Percentiles rank a stretch among this genome's conserved stretches.
phyloP scores from a whole-genome alignment of 208 protist species.

The Endotrypanum monterogeii region DNA sequence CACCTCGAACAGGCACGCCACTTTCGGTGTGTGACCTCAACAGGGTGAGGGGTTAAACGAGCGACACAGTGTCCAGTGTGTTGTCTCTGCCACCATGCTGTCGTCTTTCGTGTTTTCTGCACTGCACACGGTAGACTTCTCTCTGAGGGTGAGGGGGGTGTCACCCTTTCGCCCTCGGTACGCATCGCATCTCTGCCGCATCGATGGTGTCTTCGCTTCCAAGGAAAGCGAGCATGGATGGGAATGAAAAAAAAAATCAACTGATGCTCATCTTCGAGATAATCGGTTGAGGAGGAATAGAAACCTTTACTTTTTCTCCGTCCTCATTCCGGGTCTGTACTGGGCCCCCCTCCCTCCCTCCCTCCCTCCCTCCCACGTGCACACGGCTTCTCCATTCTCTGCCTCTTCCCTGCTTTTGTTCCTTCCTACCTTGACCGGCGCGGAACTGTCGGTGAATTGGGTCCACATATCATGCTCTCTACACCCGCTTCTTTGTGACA shows the following conservation, averaged over 20 bases:
- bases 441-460: not conserved
- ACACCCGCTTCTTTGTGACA: not conserved
- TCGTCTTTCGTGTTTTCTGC: not conserved
- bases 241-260: not conserved
- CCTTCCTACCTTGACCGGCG: not conserved
- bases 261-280: too few relatives aligned
- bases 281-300: not conserved
- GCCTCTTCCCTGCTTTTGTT: not conserved
- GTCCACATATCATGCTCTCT: not conserved
- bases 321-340: not conserved
- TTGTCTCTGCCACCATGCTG: not conserved
- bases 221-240: not conserved
- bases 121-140: not conserved
- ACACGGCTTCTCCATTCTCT: not conserved
- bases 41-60: not conserved
- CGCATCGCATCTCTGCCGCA: not conserved
- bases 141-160: not conserved
- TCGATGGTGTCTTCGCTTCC: not conserved
- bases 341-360: too few relatives aligned
- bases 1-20: not conserved
- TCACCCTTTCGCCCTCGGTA: not conserved
- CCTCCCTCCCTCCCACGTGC: not conserved
- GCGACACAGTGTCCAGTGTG: not conserved
- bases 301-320: not conserved
- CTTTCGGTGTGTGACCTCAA: not conserved